Percentiles rank a stretch among this genome's conserved stretches.
phyloP scores from a whole-genome alignment of 257 asterid species.

The Scutellaria minor region DNA sequence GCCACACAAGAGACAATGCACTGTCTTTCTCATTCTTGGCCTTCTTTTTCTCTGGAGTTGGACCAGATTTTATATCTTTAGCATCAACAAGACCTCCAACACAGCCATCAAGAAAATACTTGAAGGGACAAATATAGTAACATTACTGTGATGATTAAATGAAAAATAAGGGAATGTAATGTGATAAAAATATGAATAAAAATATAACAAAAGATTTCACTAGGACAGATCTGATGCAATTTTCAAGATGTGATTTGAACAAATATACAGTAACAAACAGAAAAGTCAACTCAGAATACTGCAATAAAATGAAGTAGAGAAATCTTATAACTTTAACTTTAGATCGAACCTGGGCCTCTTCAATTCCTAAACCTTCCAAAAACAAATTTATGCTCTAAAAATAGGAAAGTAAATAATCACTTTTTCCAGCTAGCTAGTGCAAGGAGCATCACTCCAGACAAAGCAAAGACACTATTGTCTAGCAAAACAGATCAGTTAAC shows the following conservation, averaged over 20 bases:
- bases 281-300: not conserved
- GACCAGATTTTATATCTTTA: slow-evolving; percentile 41
- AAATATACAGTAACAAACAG: no score
- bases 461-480: not conserved
- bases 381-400: not conserved
- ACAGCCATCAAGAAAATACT: slow-evolving; percentile 79
- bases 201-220: not conserved
- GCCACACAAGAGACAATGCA: slow-evolving; percentile 65
- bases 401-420: not conserved
- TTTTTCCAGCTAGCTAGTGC: slow-evolving; percentile 2
- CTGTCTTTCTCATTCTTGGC: slow-evolving; percentile 57
- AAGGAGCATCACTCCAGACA: not conserved
- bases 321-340: no score
- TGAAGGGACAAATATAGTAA: slow-evolving; percentile 75
- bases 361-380: not conserved
- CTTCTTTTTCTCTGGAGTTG: slow-evolving; percentile 68
- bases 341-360: no score
- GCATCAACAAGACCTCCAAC: slow-evolving; percentile 59
- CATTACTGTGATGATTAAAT: slow-evolving; percentile 11
- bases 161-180: slow-evolving; percentile 4
- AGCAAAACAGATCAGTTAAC: slow-evolving; percentile 30
- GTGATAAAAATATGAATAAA: not conserved
- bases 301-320: not conserved
- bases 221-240: not conserved
- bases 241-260: not conserved